Percentiles rank a stretch among this genome's conserved stretches.
phyloP scores from a whole-genome alignment of 495 filamentous ascomycete genomes.

The Daldinia grandis region DNA sequence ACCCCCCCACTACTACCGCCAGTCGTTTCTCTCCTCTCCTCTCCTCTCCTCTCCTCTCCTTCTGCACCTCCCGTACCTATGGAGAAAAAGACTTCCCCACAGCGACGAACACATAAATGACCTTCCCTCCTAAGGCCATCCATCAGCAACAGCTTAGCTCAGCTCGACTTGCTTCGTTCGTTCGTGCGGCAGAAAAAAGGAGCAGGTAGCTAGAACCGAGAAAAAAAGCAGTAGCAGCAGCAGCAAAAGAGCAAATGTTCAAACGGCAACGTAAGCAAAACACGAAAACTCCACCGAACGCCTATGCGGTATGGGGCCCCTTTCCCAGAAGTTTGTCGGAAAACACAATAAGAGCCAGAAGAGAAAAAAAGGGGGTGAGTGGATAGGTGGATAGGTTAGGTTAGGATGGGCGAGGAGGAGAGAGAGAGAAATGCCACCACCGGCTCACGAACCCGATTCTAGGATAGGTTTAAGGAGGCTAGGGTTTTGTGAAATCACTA shows the following conservation, averaged over 20 bases:
- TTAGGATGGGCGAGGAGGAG: constrained; percentile 8
- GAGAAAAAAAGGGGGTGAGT: neutral
- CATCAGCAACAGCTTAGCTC: neutral
- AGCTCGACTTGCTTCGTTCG: neutral
- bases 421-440: constrained; percentile 3
- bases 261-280: neutral
- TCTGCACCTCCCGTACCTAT: neutral
- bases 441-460: constrained; percentile 4
- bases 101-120: neutral
- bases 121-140: neutral
- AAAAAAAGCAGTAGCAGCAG: neutral
- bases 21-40: neutral
- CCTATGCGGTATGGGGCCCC: constrained; percentile 40
- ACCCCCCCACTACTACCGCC: constrained; percentile 11
- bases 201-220: neutral
- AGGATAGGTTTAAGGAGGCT: neutral
- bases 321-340: constrained; percentile 18
- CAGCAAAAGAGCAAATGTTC: constrained; percentile 4
- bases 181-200: neutral
- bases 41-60: neutral
- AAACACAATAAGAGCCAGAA: constrained; percentile 2
- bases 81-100: constrained; percentile 2
- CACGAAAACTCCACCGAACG: constrained; percentile 39
- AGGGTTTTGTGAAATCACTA: constrained; percentile 18
- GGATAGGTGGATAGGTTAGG: neutral